Evolutionary conservation across 768 basidiomycete species (phyloP).

Genomic region (Tylopilus sp.): DNA sequence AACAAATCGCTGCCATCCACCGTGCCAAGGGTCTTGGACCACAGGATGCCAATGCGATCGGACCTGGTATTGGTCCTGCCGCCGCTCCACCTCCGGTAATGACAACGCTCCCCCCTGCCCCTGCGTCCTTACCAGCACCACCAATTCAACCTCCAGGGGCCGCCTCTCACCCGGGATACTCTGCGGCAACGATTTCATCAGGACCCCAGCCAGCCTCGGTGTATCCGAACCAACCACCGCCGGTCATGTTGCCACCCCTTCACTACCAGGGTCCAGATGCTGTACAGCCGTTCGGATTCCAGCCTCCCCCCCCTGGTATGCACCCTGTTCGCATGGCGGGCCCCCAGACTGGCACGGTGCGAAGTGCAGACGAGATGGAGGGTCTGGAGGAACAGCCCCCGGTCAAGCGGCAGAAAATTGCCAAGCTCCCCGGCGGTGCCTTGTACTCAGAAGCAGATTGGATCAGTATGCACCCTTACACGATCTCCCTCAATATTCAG

Average conservation of each 20-base stretch:
- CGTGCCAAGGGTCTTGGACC: slow-evolving; percentile 87
- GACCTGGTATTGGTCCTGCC: slow-evolving; percentile 83
- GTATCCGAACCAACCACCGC: slow-evolving; percentile 52
- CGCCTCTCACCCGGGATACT: slow-evolving; percentile 50
- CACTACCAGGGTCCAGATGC: slow-evolving; percentile 81
- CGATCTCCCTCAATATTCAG: slow-evolving; percentile 82
- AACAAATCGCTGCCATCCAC: slow-evolving; percentile 97
- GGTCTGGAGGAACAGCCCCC: slow-evolving; percentile 68
- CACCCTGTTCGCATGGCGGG: slow-evolving; percentile 65
- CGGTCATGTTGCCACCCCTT: slow-evolving; percentile 81
- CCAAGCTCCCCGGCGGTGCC: slow-evolving; percentile 80
- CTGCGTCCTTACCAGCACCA: slow-evolving; percentile 70
- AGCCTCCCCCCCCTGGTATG: slow-evolving; percentile 65
- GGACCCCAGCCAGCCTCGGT: slow-evolving; percentile 87
- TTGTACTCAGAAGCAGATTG: slow-evolving; percentile 87
- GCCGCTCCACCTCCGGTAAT: slow-evolving; percentile 63
- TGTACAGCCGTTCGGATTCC: slow-evolving; percentile 75
- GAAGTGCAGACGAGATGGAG: slow-evolving; percentile 81
- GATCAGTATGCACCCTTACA: slow-evolving; percentile 88
- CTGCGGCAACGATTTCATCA: slow-evolving; percentile 84
- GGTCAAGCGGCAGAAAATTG: slow-evolving; percentile 84
- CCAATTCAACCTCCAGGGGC: slow-evolving; percentile 47
- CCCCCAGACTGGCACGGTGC: slow-evolving; percentile 66
- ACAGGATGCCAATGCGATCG: slow-evolving; percentile 76
- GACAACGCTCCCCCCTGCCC: slow-evolving; percentile 62